Evolutionary conservation across 1,284 basidiomycete genomes (phyloP).

Genomic region (Pseudozyma hubeiensis): DNA sequence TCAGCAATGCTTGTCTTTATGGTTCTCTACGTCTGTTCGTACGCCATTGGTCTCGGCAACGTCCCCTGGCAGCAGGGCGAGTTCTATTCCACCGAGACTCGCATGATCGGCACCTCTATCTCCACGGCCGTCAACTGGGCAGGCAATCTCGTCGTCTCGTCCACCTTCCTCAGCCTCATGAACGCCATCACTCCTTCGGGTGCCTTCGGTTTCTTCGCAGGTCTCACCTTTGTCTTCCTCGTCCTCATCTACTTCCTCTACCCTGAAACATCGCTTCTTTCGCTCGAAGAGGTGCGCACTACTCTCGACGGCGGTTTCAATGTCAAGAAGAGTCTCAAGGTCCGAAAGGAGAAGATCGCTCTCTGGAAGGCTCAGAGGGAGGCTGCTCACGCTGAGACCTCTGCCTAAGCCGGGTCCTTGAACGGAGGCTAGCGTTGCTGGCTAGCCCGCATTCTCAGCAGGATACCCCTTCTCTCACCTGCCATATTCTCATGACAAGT

Average conservation of each 20-base stretch:
- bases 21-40: constrained; percentile 84
- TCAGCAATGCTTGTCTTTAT: constrained; percentile 80
- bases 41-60: constrained; percentile 76
- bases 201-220: constrained; percentile 78
- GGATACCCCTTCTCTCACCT: too few species aligned
- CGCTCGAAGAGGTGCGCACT: constrained; percentile 78
- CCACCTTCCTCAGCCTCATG: constrained; percentile 83
- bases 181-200: constrained; percentile 77
- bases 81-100: constrained; percentile 76
- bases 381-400: constrained; percentile 23
- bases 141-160: constrained; percentile 80
- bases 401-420: constrained; percentile 1
- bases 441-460: too few species aligned
- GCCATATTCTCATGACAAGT: too few species aligned
- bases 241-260: constrained; percentile 75
- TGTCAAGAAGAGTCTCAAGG: constrained; percentile 68
- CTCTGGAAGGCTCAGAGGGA: constrained; percentile 50
- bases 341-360: constrained; percentile 64
- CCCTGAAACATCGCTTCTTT: constrained; percentile 73
- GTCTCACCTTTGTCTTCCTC: constrained; percentile 78
- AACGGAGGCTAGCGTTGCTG: neutral
- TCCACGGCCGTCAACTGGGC: constrained; percentile 85
- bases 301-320: constrained; percentile 71
- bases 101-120: constrained; percentile 78
- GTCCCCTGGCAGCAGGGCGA: constrained; percentile 90